Evolutionary conservation across 164 flowering plant species (phyloP).

Genomic region (Liquidambar formosana): DNA sequence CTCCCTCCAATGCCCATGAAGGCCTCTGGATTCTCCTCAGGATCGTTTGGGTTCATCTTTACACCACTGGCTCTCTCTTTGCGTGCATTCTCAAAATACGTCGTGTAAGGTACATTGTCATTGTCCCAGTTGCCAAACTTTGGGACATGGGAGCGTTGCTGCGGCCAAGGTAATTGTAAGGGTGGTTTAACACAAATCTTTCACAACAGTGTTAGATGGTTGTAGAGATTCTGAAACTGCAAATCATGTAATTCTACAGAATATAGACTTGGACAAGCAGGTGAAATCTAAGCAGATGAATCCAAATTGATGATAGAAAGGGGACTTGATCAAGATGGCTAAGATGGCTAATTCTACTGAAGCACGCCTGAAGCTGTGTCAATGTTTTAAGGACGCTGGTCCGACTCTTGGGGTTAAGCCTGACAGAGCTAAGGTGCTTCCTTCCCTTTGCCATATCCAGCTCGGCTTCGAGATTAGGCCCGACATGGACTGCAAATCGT

Average conservation of each 20-base stretch:
- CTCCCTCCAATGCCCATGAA: conserved; percentile 21
- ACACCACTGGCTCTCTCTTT: conserved; percentile 34
- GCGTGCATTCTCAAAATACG: conserved; percentile 58
- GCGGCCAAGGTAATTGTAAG: conserved; percentile 7
- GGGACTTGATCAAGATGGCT: conserved; percentile 17
- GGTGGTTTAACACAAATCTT: neutral
- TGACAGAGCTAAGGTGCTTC: conserved; percentile 30
- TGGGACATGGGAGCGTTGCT: conserved; percentile 51
- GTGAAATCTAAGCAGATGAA: neutral
- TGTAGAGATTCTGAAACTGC: too few relatives aligned
- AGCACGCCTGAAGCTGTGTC: conserved; percentile 30
- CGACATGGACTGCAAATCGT: conserved; percentile 36
- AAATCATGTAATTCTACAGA: conserved; percentile 2
- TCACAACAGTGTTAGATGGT: conserved; percentile 5
- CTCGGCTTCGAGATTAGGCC: conserved; percentile 34
- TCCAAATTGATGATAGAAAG: neutral
- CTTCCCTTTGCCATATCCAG: conserved; percentile 33
- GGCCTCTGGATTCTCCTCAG: conserved; percentile 62
- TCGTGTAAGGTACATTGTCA: conserved; percentile 59
- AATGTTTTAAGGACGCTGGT: conserved; percentile 37
- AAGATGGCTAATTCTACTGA: conserved; percentile 24
- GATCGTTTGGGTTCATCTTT: conserved; percentile 69
- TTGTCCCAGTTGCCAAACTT: conserved; percentile 66
- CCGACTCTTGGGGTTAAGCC: conserved; percentile 33
- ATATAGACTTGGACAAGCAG: neutral